A percentile compares a stretch with the other conserved stretches of the same genome.
These are phyloP conservation scores for Chaetomiaceae sp. DNA, from an alignment of 2,329 filamentous ascomycete genomes.

Conservation along the genomic window DNA sequence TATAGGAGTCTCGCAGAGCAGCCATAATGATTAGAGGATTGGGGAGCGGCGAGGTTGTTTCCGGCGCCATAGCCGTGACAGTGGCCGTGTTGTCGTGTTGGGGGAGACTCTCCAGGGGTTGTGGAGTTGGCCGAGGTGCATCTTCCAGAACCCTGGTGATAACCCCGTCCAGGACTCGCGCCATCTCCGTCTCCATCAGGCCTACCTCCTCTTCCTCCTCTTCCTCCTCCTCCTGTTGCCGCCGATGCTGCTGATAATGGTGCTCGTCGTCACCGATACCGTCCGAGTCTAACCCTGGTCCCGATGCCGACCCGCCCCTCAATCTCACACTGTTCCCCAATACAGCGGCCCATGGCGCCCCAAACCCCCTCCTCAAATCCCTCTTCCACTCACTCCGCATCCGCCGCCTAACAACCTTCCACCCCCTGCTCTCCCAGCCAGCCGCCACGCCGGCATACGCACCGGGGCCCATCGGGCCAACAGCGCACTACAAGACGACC, in stretches of 20 bases:
- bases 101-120: neutral
- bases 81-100: neutral
- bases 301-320: too few relatives aligned
- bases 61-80: too few relatives aligned
- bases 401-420: too few relatives aligned
- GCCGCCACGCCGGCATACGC: neutral
- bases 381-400: too few relatives aligned
- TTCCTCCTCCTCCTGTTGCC: neutral
- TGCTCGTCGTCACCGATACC: neutral
- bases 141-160: neutral
- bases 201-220: too few relatives aligned
- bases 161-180: neutral
- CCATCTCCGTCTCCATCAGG: neutral
- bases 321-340: too few relatives aligned
- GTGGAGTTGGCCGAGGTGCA: too few relatives aligned
- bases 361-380: too few relatives aligned
- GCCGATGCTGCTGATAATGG: neutral
- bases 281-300: too few relatives aligned
- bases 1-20: neutral
- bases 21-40: neutral
- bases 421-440: too few relatives aligned
- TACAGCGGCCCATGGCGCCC: too few relatives aligned
- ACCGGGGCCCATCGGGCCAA: neutral
- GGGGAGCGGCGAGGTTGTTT: neutral
- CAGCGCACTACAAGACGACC: slow-evolving; percentile 55